These are phyloP conservation scores for Eutrema heterophyllum DNA, from an alignment of 345 rosid species.

Conservation along the genomic window DNA sequence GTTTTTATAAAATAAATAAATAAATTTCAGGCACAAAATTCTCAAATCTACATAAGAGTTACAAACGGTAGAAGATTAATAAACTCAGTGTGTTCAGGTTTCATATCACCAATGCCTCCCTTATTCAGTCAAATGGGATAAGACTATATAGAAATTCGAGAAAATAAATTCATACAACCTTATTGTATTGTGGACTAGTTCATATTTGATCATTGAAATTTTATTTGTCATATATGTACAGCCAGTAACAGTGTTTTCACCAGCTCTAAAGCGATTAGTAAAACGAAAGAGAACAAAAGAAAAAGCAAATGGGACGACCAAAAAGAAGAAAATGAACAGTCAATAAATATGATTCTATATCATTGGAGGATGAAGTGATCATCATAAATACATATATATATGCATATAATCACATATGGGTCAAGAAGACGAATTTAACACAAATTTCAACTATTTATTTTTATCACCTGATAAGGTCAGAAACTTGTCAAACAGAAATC, in stretches of 20 bases:
- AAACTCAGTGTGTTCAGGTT: background rate
- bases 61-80: background rate
- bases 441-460: background rate
- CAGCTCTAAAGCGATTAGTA: background rate
- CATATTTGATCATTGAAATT: background rate
- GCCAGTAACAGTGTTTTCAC: background rate
- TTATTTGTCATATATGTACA: background rate
- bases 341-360: constrained; percentile 5
- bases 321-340: constrained; percentile 18
- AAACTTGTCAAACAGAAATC: background rate
- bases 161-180: background rate
- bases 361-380: constrained; percentile 2
- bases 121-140: background rate
- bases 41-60: background rate
- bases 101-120: background rate
- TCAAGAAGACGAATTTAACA: background rate
- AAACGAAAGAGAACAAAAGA: constrained; percentile 18
- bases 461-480: background rate
- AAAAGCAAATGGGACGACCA: constrained; percentile 22
- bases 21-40: background rate
- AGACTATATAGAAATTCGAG: background rate
- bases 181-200: background rate
- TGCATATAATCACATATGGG: background rate
- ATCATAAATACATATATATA: background rate
- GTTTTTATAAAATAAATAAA: background rate